These are phyloP conservation scores for Kwoniella europaea DNA, from an alignment of 768 basidiomycete genomes.

Conservation along the genomic window DNA sequence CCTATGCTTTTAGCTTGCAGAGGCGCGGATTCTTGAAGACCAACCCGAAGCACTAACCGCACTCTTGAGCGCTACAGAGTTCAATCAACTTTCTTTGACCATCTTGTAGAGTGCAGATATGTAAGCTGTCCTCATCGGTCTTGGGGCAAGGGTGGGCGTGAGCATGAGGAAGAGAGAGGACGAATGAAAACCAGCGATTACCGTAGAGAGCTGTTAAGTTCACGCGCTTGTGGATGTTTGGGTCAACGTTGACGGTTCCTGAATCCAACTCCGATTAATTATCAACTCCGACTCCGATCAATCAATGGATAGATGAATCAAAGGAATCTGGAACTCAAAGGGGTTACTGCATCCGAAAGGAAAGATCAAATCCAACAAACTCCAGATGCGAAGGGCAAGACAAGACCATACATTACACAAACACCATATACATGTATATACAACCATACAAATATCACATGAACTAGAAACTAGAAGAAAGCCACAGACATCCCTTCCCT, in stretches of 20 bases:
- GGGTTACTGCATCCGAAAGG: no score
- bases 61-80: neutral
- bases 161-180: neutral
- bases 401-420: no score
- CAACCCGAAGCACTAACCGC: neutral
- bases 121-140: neutral
- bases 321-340: no score
- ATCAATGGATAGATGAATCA: neutral
- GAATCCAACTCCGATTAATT: neutral
- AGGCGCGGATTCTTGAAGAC: neutral
- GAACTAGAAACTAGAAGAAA: slow-evolving; percentile 20
- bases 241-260: neutral
- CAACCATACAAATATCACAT: neutral
- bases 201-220: neutral
- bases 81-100: neutral
- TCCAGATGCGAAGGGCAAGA: no score
- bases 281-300: neutral
- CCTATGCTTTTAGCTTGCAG: no score
- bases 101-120: no score
- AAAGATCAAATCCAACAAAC: no score
- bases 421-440: neutral
- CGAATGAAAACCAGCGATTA: neutral
- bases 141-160: neutral
- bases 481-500: slow-evolving; percentile 33
- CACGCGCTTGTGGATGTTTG: neutral